phyloP scores from a whole-genome alignment of 345 rosid genomes.

The Populus ilicifolia region DNA sequence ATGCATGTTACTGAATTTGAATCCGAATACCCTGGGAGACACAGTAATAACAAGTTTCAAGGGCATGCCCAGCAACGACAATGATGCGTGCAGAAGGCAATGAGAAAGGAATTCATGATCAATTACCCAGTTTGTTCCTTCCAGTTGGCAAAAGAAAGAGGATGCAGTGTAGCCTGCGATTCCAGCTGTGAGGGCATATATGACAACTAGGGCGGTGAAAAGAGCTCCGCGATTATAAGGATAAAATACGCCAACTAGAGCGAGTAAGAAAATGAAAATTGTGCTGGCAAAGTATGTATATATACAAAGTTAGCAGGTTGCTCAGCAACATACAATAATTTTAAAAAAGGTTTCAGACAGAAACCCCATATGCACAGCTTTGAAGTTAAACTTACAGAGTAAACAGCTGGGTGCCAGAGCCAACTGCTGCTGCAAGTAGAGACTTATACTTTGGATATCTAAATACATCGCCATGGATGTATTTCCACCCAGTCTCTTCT shows the following conservation, averaged over 20 bases:
- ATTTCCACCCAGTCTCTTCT: constrained; percentile 38
- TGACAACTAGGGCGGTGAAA: constrained; percentile 80
- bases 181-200: constrained; percentile 85
- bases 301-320: background rate
- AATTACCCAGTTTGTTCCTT: constrained; percentile 83
- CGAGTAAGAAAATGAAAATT: constrained; percentile 71
- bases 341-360: background rate
- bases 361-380: background rate
- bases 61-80: background rate
- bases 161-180: constrained; percentile 81
- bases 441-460: constrained; percentile 30
- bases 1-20: background rate
- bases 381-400: constrained; percentile 19
- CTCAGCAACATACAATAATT: background rate
- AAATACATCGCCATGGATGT: constrained; percentile 33
- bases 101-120: background rate
- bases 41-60: background rate
- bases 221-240: constrained; percentile 93
- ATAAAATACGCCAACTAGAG: constrained; percentile 86
- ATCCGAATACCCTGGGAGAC: background rate
- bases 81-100: background rate
- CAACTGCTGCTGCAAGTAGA: constrained; percentile 27
- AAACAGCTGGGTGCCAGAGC: constrained; percentile 31
- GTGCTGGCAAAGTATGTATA: constrained; percentile 38
- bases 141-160: constrained; percentile 86